phyloP scores from a whole-genome alignment of 768 basidiomycete genomes.

The Chalciporus piperatus region DNA sequence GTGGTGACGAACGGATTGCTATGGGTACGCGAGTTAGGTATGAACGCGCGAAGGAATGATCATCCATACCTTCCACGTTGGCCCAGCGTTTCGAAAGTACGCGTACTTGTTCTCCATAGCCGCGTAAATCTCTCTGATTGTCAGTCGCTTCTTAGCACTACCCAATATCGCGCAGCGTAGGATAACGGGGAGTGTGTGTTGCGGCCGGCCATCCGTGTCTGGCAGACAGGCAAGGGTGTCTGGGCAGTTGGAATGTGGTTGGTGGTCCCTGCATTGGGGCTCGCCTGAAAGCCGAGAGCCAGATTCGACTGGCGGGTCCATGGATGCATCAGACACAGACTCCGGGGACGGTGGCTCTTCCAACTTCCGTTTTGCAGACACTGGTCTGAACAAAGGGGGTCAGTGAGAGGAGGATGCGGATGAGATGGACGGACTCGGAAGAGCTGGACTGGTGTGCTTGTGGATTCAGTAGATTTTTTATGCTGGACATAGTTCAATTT shows the following conservation, averaged over 20 bases:
- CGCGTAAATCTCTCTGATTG: constrained; percentile 82
- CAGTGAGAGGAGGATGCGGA: constrained; percentile 5
- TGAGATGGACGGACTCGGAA: constrained; percentile 39
- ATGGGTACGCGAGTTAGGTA: constrained; percentile 11
- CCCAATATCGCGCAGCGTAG: constrained; percentile 82
- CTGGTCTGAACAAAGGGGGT: constrained; percentile 31
- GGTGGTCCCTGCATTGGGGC: constrained; percentile 42
- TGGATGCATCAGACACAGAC: constrained; percentile 33
- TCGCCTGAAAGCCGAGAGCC: constrained; percentile 21
- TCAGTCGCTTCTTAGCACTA: constrained; percentile 68
- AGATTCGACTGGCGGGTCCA: constrained; percentile 25
- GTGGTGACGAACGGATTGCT: constrained; percentile 90
- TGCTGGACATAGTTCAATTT: constrained; percentile 48
- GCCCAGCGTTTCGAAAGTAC: constrained; percentile 76
- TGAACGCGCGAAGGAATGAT: neutral
- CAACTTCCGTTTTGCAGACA: constrained; percentile 24
- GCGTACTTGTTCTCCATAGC: constrained; percentile 85
- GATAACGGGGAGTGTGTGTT: constrained; percentile 83
- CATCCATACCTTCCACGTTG: constrained; percentile 75
- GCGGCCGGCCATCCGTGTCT: constrained; percentile 74
- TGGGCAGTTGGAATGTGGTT: constrained; percentile 73
- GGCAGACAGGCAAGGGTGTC: constrained; percentile 75
- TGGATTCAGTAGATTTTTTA: constrained; percentile 57
- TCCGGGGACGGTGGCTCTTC: constrained; percentile 32
- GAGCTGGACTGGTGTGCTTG: constrained; percentile 38